Percentiles rank a stretch among this genome's conserved stretches.
These are phyloP conservation scores for Tylopilus plumbeoviolaceoides DNA, from an alignment of 768 basidiomycete genomes.

Conservation along the genomic window DNA sequence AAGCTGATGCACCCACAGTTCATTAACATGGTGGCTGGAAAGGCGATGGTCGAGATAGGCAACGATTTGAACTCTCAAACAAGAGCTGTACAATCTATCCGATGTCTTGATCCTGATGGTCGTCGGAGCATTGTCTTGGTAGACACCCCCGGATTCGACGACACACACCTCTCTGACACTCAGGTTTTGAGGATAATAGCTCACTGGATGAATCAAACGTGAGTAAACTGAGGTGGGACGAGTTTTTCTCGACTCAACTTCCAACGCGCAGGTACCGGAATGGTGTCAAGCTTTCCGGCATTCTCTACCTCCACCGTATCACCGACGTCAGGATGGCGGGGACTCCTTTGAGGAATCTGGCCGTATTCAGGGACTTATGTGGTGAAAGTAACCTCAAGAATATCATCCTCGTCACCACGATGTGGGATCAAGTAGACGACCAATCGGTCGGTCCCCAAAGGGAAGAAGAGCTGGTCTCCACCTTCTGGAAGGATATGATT, in stretches of 20 bases:
- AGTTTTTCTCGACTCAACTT: background rate
- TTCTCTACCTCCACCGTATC: conserved; percentile 9
- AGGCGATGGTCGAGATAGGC: background rate
- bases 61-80: conserved; percentile 8
- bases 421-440: conserved; percentile 15
- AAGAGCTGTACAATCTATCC: conserved; percentile 1
- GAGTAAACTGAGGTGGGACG: background rate
- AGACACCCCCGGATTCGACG: conserved; percentile 19
- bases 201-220: conserved; percentile 19
- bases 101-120: conserved; percentile 14
- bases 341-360: conserved; percentile 4
- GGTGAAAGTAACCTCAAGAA: conserved; percentile 10
- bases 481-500: conserved; percentile 16
- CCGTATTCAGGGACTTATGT: conserved; percentile 4
- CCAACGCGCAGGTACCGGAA: background rate
- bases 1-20: conserved; percentile 4
- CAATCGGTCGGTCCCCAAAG: conserved; percentile 2
- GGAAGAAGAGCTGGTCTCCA: conserved; percentile 9
- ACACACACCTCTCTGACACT: conserved; percentile 7
- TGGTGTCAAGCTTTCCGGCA: background rate
- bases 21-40: conserved; percentile 7
- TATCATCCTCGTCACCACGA: conserved; percentile 17
- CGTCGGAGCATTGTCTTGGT: conserved; percentile 12
- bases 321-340: conserved; percentile 2
- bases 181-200: conserved; percentile 12